Base-by-base conservation (phyloP, 106 monocot genomes). In the Alisma plantagoaquatica region DNA sequence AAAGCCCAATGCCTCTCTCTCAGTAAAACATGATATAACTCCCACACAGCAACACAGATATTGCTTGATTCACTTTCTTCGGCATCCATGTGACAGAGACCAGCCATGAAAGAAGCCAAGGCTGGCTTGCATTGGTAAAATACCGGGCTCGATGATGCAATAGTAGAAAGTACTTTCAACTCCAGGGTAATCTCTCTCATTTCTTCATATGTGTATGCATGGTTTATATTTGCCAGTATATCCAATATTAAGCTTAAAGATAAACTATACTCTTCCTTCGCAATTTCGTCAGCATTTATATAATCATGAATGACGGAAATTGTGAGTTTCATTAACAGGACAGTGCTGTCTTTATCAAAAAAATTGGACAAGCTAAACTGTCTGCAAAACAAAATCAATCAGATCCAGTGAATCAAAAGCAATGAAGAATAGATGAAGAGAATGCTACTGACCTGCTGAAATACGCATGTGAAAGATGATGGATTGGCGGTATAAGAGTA, bases 1-100 rank as follows among this genome's bases (percentile, higher is more conserved):
- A 86, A 59, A 46, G 90, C 98, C 90, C 90, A 99, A 24, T 91
- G 77, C 22, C 78, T 41, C 18, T 99, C 98, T 61, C 67, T 86
- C 30, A 99, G 70, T 32, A 99, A 49, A 24, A 75, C 53, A 66
- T 90, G 98, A 52, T 63, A 82, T 43, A 99, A 56, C 7, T 66
- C 68, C 71, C 73, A 74, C 33, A 77, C 54, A 31, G 84, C 78
- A 57, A 60, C 51, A 56, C 58, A 75, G 53, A 79, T 28, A 11
- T 35, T 8, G 31, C 48, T 60, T 1, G 53, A 67, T 42, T 76
- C 74, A 33, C 41, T 65, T 70, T 86, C 98, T 66, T 58, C 27
- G 44, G 86, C 57, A 59, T 86, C 66, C 62, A 86, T 66, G 43
- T 77, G 69, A 70, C 90, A 53, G 22, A 99, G 59, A 33, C 76